A percentile compares a stretch with the other conserved stretches of the same genome.
Evolutionary conservation across 176 grass and related monocot genomes (phyloP).

Genomic region (Saccharum spontaneum): DNA sequence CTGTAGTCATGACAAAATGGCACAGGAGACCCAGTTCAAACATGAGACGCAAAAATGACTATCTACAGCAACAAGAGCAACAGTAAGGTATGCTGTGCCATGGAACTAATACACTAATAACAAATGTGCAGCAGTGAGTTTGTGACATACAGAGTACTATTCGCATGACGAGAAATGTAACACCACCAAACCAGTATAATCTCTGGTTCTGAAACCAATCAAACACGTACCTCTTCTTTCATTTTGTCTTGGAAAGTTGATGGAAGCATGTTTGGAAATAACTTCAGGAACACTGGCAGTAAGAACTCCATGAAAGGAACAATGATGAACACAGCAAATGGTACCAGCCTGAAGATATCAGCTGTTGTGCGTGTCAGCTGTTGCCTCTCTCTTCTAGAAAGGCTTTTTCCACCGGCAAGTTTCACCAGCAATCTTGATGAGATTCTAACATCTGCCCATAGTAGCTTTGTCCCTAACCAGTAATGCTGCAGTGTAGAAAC

Average conservation of each 20-base stretch:
- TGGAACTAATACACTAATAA: background rate
- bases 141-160: conserved; percentile 11
- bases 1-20: conserved; percentile 10
- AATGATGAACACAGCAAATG: conserved; percentile 84
- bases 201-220: background rate
- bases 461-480: conserved; percentile 80
- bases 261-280: conserved; percentile 93
- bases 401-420: conserved; percentile 69
- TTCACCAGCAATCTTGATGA: conserved; percentile 80
- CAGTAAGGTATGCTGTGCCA: background rate
- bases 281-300: conserved; percentile 78
- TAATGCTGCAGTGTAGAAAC: conserved; percentile 72
- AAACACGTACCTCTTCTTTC: conserved; percentile 66
- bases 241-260: conserved; percentile 94
- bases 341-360: conserved; percentile 89
- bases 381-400: conserved; percentile 78
- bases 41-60: background rate
- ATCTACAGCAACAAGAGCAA: background rate
- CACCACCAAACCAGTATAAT: conserved; percentile 15
- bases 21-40: conserved; percentile 31
- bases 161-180: background rate
- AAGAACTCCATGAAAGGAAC: conserved; percentile 98
- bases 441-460: conserved; percentile 78
- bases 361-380: conserved; percentile 74
- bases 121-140: background rate